Evolutionary conservation across 257 asterid species (phyloP).

Genomic region (Lantana camara): DNA sequence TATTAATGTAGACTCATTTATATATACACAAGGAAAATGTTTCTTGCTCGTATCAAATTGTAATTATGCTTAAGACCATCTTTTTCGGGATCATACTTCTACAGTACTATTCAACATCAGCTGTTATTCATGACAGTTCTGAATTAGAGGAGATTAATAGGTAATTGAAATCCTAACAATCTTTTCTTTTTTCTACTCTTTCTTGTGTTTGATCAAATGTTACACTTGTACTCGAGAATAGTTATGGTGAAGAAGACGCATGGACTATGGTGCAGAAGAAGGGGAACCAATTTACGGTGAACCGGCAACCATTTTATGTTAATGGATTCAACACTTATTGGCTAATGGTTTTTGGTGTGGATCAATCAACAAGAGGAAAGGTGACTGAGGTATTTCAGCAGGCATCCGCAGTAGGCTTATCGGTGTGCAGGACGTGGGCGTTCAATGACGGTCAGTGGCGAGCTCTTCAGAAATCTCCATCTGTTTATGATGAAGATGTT

Average conservation of each 20-base stretch:
- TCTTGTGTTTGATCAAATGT: not conserved
- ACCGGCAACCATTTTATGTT: constrained; percentile 79
- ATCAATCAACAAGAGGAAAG: constrained; percentile 73
- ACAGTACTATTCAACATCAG: not conserved
- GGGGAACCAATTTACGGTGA: constrained; percentile 67
- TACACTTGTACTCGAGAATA: constrained; percentile 2
- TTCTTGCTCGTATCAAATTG: not conserved
- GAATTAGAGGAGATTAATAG: not conserved
- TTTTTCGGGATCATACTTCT: constrained; percentile 10
- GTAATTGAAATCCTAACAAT: not conserved
- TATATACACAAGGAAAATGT: too few species aligned
- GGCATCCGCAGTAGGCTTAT: constrained; percentile 76
- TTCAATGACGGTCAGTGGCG: constrained; percentile 97
- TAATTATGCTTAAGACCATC: constrained; percentile 7
- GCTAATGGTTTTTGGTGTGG: constrained; percentile 90
- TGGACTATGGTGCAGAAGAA: constrained; percentile 73
- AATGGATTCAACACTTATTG: constrained; percentile 98
- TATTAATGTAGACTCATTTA: too few species aligned
- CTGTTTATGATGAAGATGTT: constrained; percentile 73
- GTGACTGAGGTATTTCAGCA: constrained; percentile 75
- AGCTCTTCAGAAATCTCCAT: constrained; percentile 83
- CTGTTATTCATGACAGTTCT: too few species aligned
- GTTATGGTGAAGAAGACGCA: constrained; percentile 20
- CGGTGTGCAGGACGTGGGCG: constrained; percentile 97
- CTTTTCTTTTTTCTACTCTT: not conserved